Percentiles rank a stretch among this genome's conserved stretches.
phyloP scores from a whole-genome alignment of 1,284 basidiomycete species.

The Papiliotrema nemorosa region DNA sequence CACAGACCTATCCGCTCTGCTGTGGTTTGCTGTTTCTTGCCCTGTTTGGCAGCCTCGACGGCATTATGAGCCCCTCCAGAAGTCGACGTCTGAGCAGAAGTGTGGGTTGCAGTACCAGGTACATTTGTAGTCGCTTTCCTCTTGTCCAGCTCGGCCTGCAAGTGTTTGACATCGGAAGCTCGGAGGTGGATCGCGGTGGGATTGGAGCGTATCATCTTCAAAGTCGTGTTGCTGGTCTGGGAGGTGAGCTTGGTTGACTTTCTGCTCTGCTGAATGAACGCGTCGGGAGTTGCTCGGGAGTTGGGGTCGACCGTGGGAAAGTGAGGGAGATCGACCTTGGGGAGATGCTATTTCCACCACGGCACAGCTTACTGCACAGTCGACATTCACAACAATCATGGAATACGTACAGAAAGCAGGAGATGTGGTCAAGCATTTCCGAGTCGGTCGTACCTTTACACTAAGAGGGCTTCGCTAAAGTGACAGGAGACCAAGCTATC shows the following conservation, averaged over 20 bases:
- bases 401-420: slow-evolving; percentile 29
- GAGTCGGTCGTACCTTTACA: slow-evolving; percentile 10
- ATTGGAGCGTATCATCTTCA: slow-evolving; percentile 48
- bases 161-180: slow-evolving; percentile 38
- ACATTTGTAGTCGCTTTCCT: slow-evolving; percentile 18
- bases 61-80: slow-evolving; percentile 5
- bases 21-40: slow-evolving; percentile 7
- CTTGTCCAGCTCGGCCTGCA: slow-evolving; percentile 40
- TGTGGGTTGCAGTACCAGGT: too few relatives aligned
- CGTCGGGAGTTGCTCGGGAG: too few relatives aligned
- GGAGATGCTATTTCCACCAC: too few relatives aligned
- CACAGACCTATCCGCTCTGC: slow-evolving; percentile 34
- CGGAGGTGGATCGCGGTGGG: slow-evolving; percentile 44
- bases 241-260: too few relatives aligned
- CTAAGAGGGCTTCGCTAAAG: neutral
- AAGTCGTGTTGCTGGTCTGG: too few relatives aligned
- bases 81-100: neutral
- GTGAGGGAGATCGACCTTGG: too few relatives aligned
- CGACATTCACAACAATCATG: too few relatives aligned
- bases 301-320: too few relatives aligned
- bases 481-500: slow-evolving; percentile 35
- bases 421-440: slow-evolving; percentile 25
- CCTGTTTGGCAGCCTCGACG: slow-evolving; percentile 12
- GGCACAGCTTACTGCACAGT: too few relatives aligned
- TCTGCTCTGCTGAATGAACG: too few relatives aligned